These are phyloP conservation scores for Hydrangea macrophylla DNA, from an alignment of 148 eudicot genomes.

Conservation along the genomic window DNA sequence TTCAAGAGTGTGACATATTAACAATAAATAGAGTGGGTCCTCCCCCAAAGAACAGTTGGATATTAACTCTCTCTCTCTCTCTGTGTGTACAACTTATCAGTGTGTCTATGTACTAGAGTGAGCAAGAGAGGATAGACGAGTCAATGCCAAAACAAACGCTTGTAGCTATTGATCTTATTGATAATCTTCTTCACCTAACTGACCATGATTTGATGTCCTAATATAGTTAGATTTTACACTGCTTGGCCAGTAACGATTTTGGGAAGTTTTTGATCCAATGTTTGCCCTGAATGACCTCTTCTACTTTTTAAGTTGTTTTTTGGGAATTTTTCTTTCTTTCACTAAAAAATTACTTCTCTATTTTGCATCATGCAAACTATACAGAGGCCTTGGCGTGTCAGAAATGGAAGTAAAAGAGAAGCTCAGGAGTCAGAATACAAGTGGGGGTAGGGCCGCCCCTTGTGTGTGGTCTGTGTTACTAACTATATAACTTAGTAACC, in stretches of 20 bases:
- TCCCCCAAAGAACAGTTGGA: slow-evolving; percentile 12
- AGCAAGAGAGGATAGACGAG: not conserved
- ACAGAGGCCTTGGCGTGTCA: too few relatives aligned
- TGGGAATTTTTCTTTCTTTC: not conserved
- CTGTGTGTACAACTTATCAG: not conserved
- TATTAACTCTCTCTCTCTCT: slow-evolving; percentile 4
- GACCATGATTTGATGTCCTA: not conserved
- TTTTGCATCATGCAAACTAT: too few relatives aligned
- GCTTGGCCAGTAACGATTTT: not conserved
- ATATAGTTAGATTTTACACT: not conserved
- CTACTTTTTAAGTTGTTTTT: not conserved
- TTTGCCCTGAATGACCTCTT: not conserved
- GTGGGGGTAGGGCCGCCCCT: too few relatives aligned
- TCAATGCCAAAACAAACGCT: not conserved
- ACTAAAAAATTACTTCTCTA: too few relatives aligned
- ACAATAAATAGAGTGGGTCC: slow-evolving; percentile 19
- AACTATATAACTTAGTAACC: too few relatives aligned
- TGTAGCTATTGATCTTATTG: not conserved
- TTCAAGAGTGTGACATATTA: slow-evolving; percentile 16
- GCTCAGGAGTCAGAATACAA: too few relatives aligned
- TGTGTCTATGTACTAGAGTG: not conserved
- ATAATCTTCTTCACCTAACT: not conserved
- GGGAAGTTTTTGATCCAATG: not conserved
- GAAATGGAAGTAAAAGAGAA: too few relatives aligned
- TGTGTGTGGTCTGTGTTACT: too few relatives aligned